phyloP scores from a whole-genome alignment of 345 rosid genomes.

The Alliaria petiolata region DNA sequence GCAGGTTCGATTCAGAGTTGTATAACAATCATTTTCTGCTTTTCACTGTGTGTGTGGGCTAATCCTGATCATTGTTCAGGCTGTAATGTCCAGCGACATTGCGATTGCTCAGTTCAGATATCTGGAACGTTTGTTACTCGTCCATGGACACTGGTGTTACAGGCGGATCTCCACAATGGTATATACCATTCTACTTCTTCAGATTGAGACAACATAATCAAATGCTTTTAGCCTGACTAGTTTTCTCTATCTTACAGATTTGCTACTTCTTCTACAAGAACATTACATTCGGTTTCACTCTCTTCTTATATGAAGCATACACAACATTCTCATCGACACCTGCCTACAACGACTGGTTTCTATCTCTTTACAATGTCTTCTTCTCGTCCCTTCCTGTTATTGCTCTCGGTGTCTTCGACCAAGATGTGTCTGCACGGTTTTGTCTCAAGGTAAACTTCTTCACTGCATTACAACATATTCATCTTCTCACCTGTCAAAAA shows the following conservation, averaged over 20 bases:
- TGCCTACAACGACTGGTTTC: constrained; percentile 76
- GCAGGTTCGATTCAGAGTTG: constrained; percentile 54
- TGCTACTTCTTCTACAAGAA: constrained; percentile 99
- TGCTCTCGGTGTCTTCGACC: constrained; percentile 88
- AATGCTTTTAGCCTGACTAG: not conserved
- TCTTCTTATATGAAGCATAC: constrained; percentile 68
- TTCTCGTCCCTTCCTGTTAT: constrained; percentile 78
- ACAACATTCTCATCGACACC: constrained; percentile 82
- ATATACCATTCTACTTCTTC: constrained; percentile 4
- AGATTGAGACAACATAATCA: not conserved
- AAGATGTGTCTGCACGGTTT: constrained; percentile 71
- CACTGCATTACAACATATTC: not conserved
- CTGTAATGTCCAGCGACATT: constrained; percentile 94
- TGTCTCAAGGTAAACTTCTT: constrained; percentile 59
- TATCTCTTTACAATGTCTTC: constrained; percentile 70
- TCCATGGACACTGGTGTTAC: constrained; percentile 99
- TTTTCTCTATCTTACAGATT: constrained; percentile 46
- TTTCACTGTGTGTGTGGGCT: not conserved
- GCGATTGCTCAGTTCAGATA: constrained; percentile 91
- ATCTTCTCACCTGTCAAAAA: not conserved
- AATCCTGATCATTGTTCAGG: constrained; percentile 41
- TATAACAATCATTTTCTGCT: not conserved
- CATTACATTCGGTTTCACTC: constrained; percentile 65
- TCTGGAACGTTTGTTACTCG: constrained; percentile 83
- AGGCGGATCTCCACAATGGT: constrained; percentile 88